These are phyloP conservation scores for Rhizoclosmatium sp. DNA, from an alignment of 192 early-diverging fungal genomes.

Conservation along the genomic window DNA sequence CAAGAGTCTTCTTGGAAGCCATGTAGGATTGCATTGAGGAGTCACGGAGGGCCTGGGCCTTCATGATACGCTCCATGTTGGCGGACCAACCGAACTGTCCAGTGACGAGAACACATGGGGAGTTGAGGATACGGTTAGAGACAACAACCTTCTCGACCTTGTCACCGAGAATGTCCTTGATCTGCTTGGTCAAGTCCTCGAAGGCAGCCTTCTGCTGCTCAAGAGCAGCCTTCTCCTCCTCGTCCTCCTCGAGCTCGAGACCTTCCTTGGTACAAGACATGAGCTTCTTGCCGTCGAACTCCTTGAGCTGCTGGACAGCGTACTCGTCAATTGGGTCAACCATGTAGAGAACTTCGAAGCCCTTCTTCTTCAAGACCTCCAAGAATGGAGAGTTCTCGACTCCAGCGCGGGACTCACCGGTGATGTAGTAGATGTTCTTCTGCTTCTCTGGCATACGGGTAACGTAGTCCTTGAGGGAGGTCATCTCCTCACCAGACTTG, in stretches of 20 bases:
- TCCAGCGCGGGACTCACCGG: conserved; percentile 90
- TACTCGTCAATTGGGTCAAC: conserved; percentile 99
- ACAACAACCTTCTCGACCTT: conserved; percentile 94
- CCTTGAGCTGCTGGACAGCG: conserved; percentile 96
- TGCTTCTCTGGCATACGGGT: conserved; percentile 99
- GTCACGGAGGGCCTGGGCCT: conserved; percentile 99
- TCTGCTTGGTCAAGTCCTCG: conserved; percentile 90
- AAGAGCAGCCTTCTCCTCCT: conserved; percentile 94
- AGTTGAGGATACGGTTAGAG: conserved; percentile 96
- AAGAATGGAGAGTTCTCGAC: conserved; percentile 99
- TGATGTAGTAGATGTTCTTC: conserved; percentile 99
- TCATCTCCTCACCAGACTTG: conserved; percentile 97
- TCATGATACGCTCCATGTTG: conserved; percentile 99
- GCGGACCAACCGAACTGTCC: conserved; percentile 99
- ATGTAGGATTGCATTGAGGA: conserved; percentile 99
- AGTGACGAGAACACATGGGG: conserved; percentile 98
- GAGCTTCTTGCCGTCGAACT: conserved; percentile 99
- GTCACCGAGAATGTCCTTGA: conserved; percentile 99
- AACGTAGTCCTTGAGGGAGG: conserved; percentile 99
- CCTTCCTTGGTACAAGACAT: conserved; percentile 99
- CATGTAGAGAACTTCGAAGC: conserved; percentile 98
- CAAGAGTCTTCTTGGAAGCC: conserved; percentile 99
- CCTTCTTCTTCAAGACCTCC: conserved; percentile 99
- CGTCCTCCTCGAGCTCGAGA: conserved; percentile 98
- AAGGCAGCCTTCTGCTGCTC: conserved; percentile 93